phyloP scores from a whole-genome alignment of 495 filamentous ascomycete genomes.

The Aspergillus mulundensis region DNA sequence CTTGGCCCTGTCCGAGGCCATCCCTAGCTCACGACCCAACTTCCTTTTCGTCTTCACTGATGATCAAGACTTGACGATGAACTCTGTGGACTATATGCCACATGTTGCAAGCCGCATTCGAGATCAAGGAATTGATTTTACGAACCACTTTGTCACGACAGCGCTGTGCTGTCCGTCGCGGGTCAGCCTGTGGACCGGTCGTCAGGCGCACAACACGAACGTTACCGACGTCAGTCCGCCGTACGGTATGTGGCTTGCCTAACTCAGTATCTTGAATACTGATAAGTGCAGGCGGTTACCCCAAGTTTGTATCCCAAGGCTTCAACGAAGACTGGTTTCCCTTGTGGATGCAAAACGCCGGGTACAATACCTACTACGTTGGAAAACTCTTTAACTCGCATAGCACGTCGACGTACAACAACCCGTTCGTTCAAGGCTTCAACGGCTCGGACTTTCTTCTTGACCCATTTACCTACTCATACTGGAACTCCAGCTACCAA shows the following conservation, averaged over 20 bases:
- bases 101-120: slow-evolving; percentile 48
- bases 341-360: slow-evolving; percentile 63
- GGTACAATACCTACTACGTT: slow-evolving; percentile 71
- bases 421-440: slow-evolving; percentile 56
- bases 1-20: slow-evolving; percentile 9
- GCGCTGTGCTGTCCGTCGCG: slow-evolving; percentile 63
- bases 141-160: slow-evolving; percentile 58
- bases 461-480: slow-evolving; percentile 68
- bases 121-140: slow-evolving; percentile 52
- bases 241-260: slow-evolving; percentile 39
- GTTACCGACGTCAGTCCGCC: slow-evolving; percentile 66
- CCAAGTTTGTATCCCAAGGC: slow-evolving; percentile 63
- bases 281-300: slow-evolving; percentile 55
- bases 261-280: not conserved
- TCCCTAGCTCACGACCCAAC: slow-evolving; percentile 38
- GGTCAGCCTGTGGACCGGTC: slow-evolving; percentile 62
- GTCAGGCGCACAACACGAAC: slow-evolving; percentile 69
- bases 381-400: slow-evolving; percentile 71
- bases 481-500: slow-evolving; percentile 63
- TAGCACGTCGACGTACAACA: slow-evolving; percentile 53
- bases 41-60: slow-evolving; percentile 64
- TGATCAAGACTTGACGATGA: slow-evolving; percentile 60
- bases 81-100: slow-evolving; percentile 56
- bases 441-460: slow-evolving; percentile 60
- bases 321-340: slow-evolving; percentile 65